phyloP scores from a whole-genome alignment of 2,329 filamentous ascomycete species.

The Aspergillus sp. region DNA sequence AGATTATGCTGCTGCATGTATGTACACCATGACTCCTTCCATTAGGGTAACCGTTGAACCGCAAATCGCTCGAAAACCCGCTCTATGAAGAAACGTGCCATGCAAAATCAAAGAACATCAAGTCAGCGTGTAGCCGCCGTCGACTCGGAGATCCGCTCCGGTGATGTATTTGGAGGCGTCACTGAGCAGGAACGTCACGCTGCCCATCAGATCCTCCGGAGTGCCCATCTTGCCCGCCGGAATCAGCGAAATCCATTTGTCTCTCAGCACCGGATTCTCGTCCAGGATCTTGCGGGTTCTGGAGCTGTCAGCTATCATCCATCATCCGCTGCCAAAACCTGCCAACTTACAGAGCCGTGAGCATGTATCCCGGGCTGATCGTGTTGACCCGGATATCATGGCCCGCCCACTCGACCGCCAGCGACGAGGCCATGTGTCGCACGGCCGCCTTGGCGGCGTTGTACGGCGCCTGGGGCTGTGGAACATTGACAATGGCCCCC shows the following conservation, averaged over 20 bases:
- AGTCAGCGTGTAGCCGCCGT: slow-evolving; percentile 81
- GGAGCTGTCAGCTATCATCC: slow-evolving; percentile 2
- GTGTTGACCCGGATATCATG: slow-evolving; percentile 87
- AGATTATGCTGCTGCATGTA: too few species aligned
- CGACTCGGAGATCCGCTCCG: slow-evolving; percentile 68
- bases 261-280: slow-evolving; percentile 80
- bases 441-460: slow-evolving; percentile 91
- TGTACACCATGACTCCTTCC: too few species aligned
- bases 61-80: too few species aligned
- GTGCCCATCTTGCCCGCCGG: slow-evolving; percentile 89
- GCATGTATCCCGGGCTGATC: slow-evolving; percentile 93
- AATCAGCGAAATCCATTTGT: slow-evolving; percentile 85
- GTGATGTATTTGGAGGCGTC: slow-evolving; percentile 68
- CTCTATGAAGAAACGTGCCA: too few species aligned
- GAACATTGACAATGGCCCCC: slow-evolving; percentile 85
- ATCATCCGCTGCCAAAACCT: background rate
- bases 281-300: slow-evolving; percentile 91
- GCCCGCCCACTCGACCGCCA: slow-evolving; percentile 90
- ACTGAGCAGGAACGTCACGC: slow-evolving; percentile 75
- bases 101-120: slow-evolving; percentile 30
- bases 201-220: slow-evolving; percentile 86
- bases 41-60: background rate
- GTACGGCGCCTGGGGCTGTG: slow-evolving; percentile 87
- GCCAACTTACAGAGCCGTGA: slow-evolving; percentile 70
- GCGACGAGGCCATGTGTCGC: slow-evolving; percentile 72